Evolutionary conservation across 495 filamentous ascomycete genomes (phyloP), one percentile per base, ranked within the genome.

Genomic region (Podospora sp.): DNA sequence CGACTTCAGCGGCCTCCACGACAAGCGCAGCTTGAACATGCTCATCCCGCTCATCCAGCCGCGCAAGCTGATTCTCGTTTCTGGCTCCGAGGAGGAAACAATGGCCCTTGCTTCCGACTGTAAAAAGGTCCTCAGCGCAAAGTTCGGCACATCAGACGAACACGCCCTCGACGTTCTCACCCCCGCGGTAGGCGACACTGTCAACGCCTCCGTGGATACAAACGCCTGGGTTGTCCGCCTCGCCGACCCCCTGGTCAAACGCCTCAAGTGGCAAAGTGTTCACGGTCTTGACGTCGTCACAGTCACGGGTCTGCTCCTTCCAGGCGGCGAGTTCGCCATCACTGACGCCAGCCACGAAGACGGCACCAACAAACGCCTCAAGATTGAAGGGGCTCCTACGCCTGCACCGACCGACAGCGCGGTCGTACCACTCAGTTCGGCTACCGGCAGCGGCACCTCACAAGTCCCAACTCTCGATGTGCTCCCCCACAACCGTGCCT

Each of bases 141-240:
- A 81, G 18, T 72, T 81, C 1, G 77, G 78, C 6, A 80, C 82
- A 33, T 75, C 79, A 27, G 78, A 77, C 6, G 76, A 78, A 14
- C 76, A 76, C 69, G 11, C 73, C 36, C 27, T 84, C 65, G 88
- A 90, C 65, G 90, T 98, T 21, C 94, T 93, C 77, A 93, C 92
- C 0, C 95, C 96, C 1, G 75, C 73, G 14, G 82, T 90, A 40
- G 92, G 93, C 18, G 79, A 84, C 59, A 79, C 82, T 2, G 84
- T 98, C 58, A 88, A 98, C 75, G 95, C 94, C 16, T 97, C 93
- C 70, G 94, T 98, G 46, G 95, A 99, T 72, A 98, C 94, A 7
- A 98, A 97, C 75, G 94, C 95, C 24, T 99, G 95, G 95, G 89
- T 90, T 27, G 90, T 98, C 59, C 97, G 92, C 72, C 84, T 99